Conservation (phyloP, 371 early-diverging fungal species). For the Mucor sp. region DNA sequence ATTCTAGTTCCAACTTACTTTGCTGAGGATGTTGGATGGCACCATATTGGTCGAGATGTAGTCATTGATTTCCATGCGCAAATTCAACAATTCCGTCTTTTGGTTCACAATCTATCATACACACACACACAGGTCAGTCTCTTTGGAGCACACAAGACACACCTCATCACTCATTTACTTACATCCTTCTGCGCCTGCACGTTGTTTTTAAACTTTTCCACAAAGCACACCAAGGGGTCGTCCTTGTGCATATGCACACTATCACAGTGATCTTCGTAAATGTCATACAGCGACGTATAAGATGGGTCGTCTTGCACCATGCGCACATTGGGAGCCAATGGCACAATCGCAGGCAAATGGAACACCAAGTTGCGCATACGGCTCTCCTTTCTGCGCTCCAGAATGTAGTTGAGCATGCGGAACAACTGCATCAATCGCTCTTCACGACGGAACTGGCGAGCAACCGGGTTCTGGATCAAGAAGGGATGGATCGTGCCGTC, state of each 20-base stretch:
- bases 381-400: constrained; percentile 78
- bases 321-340: constrained; percentile 92
- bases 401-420: constrained; percentile 83
- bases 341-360: constrained; percentile 90
- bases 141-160: too few relatives aligned
- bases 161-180: constrained; percentile 8
- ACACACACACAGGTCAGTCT: not conserved
- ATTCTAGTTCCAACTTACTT: constrained; percentile 33
- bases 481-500: constrained; percentile 91
- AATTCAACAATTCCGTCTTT: constrained; percentile 70
- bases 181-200: constrained; percentile 44
- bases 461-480: constrained; percentile 89
- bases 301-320: constrained; percentile 90
- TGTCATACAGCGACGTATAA: constrained; percentile 83
- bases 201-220: constrained; percentile 60
- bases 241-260: constrained; percentile 73
- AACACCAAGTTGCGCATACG: constrained; percentile 84
- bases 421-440: constrained; percentile 94
- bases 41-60: constrained; percentile 78
- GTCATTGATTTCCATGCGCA: constrained; percentile 82
- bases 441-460: constrained; percentile 87
- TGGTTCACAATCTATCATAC: constrained; percentile 32
- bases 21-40: constrained; percentile 80
- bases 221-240: constrained; percentile 77
- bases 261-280: constrained; percentile 85